Conservation (phyloP, 2,329 filamentous ascomycete genomes). For the Alternaria angustiovoidea region DNA sequence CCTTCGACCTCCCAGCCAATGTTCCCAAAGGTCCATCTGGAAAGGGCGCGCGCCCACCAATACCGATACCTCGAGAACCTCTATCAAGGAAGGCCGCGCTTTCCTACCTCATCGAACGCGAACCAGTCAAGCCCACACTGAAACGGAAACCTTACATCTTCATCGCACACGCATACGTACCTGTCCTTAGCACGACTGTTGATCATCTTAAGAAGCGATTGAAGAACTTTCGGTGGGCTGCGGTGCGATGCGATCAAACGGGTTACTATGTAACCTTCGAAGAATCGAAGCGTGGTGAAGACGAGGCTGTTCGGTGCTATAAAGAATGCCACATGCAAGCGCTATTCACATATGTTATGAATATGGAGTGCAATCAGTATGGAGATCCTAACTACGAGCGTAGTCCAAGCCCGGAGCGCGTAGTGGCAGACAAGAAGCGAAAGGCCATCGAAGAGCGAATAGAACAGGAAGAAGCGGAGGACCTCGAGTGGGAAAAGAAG, state of each 20-base stretch:
- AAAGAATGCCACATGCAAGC: conserved; percentile 79
- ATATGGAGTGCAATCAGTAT: conserved; percentile 81
- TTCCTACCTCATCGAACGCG: conserved; percentile 67
- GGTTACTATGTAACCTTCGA: conserved; percentile 95
- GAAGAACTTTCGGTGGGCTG: conserved; percentile 80
- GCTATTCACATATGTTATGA: conserved; percentile 92
- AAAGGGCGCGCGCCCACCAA: conserved; percentile 50
- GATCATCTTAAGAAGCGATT: conserved; percentile 90
- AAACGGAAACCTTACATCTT: conserved; percentile 88
- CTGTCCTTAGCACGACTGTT: conserved; percentile 83
- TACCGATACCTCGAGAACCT: conserved; percentile 50
- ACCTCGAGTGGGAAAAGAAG: conserved; percentile 88
- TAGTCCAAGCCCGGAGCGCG: conserved; percentile 61
- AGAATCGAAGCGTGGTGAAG: conserved; percentile 76
- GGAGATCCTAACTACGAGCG: conserved; percentile 70
- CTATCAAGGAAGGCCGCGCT: conserved; percentile 55
- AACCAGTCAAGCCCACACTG: conserved; percentile 72
- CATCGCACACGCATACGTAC: conserved; percentile 84
- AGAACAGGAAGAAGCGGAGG: conserved; percentile 77
- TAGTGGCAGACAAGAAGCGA: conserved; percentile 59
- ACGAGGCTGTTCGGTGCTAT: conserved; percentile 83
- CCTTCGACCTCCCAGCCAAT: conserved; percentile 74
- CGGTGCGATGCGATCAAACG: conserved; percentile 81
- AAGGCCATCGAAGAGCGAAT: conserved; percentile 72
- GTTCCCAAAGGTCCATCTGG: conserved; percentile 86